Evolutionary conservation across 2,329 filamentous ascomycete genomes (phyloP).

Genomic region (Fusarium anguioides): DNA sequence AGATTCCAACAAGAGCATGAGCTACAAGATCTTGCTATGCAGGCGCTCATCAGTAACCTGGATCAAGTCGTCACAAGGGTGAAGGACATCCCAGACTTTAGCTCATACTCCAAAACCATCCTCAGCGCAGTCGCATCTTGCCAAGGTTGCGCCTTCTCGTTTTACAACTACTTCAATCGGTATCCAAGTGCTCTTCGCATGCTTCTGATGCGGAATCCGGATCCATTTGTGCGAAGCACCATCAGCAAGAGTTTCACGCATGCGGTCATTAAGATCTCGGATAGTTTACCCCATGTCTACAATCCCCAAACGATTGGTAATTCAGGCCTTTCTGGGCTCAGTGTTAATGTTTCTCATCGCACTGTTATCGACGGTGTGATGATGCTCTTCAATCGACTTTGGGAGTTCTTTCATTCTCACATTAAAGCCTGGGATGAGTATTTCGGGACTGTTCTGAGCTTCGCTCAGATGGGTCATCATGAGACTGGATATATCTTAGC

Average conservation of each 20-base stretch:
- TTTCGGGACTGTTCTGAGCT: slow-evolving; percentile 75
- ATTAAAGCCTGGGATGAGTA: slow-evolving; percentile 80
- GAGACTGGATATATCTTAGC: slow-evolving; percentile 71
- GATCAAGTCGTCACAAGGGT: slow-evolving; percentile 80
- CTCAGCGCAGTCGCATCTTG: slow-evolving; percentile 61
- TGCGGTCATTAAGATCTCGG: slow-evolving; percentile 65
- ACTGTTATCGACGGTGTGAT: slow-evolving; percentile 55
- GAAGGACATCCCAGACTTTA: slow-evolving; percentile 74
- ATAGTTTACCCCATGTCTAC: slow-evolving; percentile 60
- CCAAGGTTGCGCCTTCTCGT: slow-evolving; percentile 65
- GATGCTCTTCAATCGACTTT: slow-evolving; percentile 65
- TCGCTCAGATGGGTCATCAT: slow-evolving; percentile 69
- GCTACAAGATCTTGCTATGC: slow-evolving; percentile 63
- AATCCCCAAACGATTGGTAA: slow-evolving; percentile 38
- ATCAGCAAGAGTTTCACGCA: slow-evolving; percentile 62
- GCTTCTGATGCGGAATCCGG: slow-evolving; percentile 71
- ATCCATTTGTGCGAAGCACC: slow-evolving; percentile 65
- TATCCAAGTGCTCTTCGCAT: slow-evolving; percentile 70
- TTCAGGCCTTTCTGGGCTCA: slow-evolving; percentile 15
- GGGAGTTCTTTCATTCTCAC: slow-evolving; percentile 69
- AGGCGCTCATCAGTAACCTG: slow-evolving; percentile 71
- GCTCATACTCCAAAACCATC: slow-evolving; percentile 62
- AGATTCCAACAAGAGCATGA: slow-evolving; percentile 30
- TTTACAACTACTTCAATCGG: slow-evolving; percentile 69
- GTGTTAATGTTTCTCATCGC: not conserved